Evolutionary conservation across 169 alveolate genomes (phyloP).

Genomic region (Miamiensis avidus): DNA sequence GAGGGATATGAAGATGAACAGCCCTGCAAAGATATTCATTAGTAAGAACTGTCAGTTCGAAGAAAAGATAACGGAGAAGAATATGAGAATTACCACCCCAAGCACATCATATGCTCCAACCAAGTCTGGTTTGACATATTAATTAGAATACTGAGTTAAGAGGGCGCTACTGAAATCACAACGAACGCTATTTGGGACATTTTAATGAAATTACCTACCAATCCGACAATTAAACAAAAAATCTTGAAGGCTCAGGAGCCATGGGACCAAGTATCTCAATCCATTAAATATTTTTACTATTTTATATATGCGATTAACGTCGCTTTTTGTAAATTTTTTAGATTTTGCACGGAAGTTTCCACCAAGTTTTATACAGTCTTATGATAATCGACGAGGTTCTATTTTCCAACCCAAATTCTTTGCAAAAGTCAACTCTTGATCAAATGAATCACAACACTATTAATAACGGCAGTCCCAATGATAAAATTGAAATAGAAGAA

Average conservation of each 20-base stretch:
- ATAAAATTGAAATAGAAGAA: neutral
- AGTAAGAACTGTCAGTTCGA: constrained; percentile 8
- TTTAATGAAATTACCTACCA: constrained; percentile 11
- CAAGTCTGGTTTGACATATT: neutral
- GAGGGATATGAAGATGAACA: too few relatives aligned
- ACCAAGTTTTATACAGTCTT: constrained; percentile 4
- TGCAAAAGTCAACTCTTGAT: too few relatives aligned
- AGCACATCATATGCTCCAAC: neutral
- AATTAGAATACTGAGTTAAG: neutral
- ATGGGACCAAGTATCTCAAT: constrained; percentile 8
- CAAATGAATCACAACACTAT: too few relatives aligned
- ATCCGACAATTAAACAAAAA: neutral
- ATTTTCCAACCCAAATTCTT: too few relatives aligned
- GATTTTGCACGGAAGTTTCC: constrained; percentile 13
- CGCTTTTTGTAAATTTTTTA: neutral
- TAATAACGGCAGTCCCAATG: too few relatives aligned
- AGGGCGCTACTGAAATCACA: neutral
- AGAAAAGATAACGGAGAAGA: constrained; percentile 1
- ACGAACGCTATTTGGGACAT: constrained; percentile 8
- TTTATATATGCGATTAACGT: too few relatives aligned
- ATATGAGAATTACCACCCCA: neutral
- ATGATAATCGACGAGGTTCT: constrained; percentile 19
- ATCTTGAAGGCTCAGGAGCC: constrained; percentile 1
- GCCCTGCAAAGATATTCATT: too few relatives aligned
- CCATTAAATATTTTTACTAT: too few relatives aligned